Evolutionary conservation across 164 flowering plant species (phyloP), one percentile per base, ranked within the genome.

Genomic region (Platanus orientalis): DNA sequence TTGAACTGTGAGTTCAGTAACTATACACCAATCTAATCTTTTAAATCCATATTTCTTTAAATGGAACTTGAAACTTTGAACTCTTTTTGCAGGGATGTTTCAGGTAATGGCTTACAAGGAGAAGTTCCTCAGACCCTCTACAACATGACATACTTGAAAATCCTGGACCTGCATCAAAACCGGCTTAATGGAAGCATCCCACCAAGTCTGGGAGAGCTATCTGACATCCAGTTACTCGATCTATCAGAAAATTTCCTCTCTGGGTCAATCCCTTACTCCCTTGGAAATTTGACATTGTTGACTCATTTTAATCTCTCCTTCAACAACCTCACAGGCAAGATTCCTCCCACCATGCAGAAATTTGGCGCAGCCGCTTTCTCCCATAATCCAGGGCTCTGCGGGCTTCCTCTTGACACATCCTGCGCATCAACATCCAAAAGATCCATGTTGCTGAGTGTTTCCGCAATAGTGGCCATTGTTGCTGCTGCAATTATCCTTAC

Each of bases 391-490:
- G 80, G 79, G 26, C 92, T 91, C 14, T 91, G 96, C 54, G 97
- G 99, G 26, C 58, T 70, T 16, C 97, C 97, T 51, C 73, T 94
- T 48, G 69, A 67, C 12, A 75, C 48, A 11, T 40, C 87, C 4
- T 94, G 97, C 76, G 28, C 71, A 25, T 24, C 78, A 0, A 6
- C 65, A 27, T 51, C 74, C 12, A 30, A 76, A 40, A 90, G 74
- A 52, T 44, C 80, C 39, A 86, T 65, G 69, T 65, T 64, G 19
- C 83, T 92, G 26, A 88, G 81, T 63, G 81, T 78, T 68, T 80
- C 98, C n/a, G 81, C 85, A 23, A 88, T 95, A 67, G 75, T 92
- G 30, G 97, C 90, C 25, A 95, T 95, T 68, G 85, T 87, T 60
- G 99, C 99, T 54, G 99, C 99, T 50, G 87, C 87, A 7, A 57